Base-by-base conservation (phyloP, 1,139 yeast genomes). In the Kluyveromyces sp. region DNA sequence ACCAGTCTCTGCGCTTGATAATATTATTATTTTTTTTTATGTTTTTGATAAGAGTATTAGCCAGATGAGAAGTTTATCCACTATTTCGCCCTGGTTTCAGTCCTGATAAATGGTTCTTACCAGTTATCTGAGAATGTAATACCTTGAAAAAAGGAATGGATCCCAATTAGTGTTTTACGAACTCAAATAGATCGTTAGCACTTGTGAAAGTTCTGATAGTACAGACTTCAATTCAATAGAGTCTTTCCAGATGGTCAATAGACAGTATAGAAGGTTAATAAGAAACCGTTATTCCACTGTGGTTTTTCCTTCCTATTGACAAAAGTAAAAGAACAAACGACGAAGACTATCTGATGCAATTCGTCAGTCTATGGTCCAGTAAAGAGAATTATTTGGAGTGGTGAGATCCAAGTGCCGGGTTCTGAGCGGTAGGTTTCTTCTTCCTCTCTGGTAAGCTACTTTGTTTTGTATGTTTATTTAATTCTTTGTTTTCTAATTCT, bases 381-480 rank as follows among this genome's bases (percentile, higher is more conserved):
- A 29, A 8, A 28, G 34, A 29, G 41, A 34, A 28, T 26, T 15
- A 26, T 27, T 41, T 41, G 43, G 43, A 41, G 43, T 41, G 43
- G 39, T 34, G 31, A 41, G 33, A 34, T 41, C 43, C 43, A 41
- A 41, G 15, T 27, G 25, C 37, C 39, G 30, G 39, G 34, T 38
- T 35, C 32, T 34, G 39, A 27, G 43, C 43, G 39, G 38, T 34
- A 26, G 27, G 27, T 21, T 41, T 15, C 21, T 15, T 15, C 21
- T 28, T 29, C 4, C 27, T 8, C 15, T 37, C 31, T 7, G 7
- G 6, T 27, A 25, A 37, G 25, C 39, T 7, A 7, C n/a, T 39
- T 4, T 4, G 25, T n/a, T 7, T 4, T 10, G 31, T 7, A 30
- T 28, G 15, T 15, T 33, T 33, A 4, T 33, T n/a, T 28, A 25